These are phyloP conservation scores for Phytophthora citricola DNA, from an alignment of 352 stramenopile genomes.

Conservation along the genomic window DNA sequence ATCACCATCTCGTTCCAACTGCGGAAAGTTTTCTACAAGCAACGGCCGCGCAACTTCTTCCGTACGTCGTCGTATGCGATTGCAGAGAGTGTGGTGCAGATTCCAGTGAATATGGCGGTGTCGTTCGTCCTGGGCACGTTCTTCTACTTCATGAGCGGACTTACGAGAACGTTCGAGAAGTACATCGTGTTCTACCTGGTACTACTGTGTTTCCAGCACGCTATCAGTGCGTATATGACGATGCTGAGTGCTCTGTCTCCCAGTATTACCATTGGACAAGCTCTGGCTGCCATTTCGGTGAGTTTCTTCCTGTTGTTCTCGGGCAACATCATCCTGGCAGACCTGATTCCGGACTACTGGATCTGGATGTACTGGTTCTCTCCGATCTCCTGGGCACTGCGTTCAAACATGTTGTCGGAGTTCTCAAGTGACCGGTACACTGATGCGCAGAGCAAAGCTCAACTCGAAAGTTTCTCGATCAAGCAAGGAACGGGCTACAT, in stretches of 20 bases:
- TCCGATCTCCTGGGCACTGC: constrained; percentile 53
- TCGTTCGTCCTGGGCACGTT: constrained; percentile 79
- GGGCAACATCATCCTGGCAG: constrained; percentile 58
- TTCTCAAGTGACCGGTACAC: constrained; percentile 40
- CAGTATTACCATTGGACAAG: constrained; percentile 50
- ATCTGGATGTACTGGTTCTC: constrained; percentile 49
- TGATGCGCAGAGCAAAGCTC: constrained; percentile 3
- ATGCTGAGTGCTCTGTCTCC: constrained; percentile 47
- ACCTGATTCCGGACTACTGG: constrained; percentile 55
- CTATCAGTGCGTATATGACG: constrained; percentile 54
- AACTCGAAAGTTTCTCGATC: constrained; percentile 45
- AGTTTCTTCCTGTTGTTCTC: constrained; percentile 66
- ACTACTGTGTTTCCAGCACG: constrained; percentile 69
- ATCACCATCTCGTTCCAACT: constrained; percentile 74
- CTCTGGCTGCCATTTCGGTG: constrained; percentile 43
- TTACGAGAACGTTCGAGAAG: constrained; percentile 54
- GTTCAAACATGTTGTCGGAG: constrained; percentile 50
- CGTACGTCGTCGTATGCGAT: constrained; percentile 75
- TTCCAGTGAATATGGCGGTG: constrained; percentile 62
- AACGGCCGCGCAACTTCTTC: constrained; percentile 86
- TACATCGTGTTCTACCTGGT: constrained; percentile 79
- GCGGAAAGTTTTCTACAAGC: constrained; percentile 89
- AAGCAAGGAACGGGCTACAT: constrained; percentile 41
- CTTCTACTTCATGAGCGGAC: constrained; percentile 80
- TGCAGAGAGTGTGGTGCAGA: constrained; percentile 52